phyloP scores from a whole-genome alignment of 106 monocot genomes.

The Triglochin maritima region DNA sequence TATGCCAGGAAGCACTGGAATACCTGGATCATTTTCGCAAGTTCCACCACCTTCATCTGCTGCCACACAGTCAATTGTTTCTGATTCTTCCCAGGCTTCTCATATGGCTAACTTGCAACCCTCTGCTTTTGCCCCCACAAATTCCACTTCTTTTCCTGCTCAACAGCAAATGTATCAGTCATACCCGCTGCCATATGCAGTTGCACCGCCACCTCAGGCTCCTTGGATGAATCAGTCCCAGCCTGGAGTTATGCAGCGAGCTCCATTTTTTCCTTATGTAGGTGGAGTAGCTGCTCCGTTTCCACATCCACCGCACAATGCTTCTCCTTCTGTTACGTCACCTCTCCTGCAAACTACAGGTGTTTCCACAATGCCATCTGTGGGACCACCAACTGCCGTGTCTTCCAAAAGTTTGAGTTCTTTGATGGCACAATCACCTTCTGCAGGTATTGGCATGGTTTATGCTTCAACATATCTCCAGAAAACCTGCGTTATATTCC shows the following conservation, averaged over 20 bases:
- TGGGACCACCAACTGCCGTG: conserved; percentile 5
- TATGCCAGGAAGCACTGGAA: conserved; percentile 15
- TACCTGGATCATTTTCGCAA: conserved; percentile 11
- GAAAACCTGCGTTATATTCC: background rate
- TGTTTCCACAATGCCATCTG: conserved; percentile 21
- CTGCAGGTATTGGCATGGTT: conserved; percentile 21
- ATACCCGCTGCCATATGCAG: conserved; percentile 22
- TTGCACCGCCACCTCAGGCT: conserved; percentile 29
- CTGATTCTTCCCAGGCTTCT: conserved; percentile 22
- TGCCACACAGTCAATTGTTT: conserved; percentile 6
- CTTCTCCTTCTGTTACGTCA: conserved; percentile 21
- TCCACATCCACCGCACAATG: conserved; percentile 23
- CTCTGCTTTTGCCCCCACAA: conserved; percentile 23
- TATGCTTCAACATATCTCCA: background rate
- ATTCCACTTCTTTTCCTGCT: conserved; percentile 20
- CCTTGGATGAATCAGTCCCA: conserved; percentile 51
- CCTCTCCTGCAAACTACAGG: conserved; percentile 38
- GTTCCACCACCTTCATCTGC: conserved; percentile 6
- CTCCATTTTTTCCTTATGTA: conserved; percentile 45
- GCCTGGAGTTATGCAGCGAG: conserved; percentile 29
- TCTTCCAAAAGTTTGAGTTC: conserved; percentile 1
- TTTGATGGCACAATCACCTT: conserved; percentile 19
- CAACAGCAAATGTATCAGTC: conserved; percentile 37
- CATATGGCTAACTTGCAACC: conserved; percentile 27
- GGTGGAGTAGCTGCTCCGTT: conserved; percentile 25